Evolutionary conservation across 768 basidiomycete genomes (phyloP).

Genomic region (Naganishia randhawae): DNA sequence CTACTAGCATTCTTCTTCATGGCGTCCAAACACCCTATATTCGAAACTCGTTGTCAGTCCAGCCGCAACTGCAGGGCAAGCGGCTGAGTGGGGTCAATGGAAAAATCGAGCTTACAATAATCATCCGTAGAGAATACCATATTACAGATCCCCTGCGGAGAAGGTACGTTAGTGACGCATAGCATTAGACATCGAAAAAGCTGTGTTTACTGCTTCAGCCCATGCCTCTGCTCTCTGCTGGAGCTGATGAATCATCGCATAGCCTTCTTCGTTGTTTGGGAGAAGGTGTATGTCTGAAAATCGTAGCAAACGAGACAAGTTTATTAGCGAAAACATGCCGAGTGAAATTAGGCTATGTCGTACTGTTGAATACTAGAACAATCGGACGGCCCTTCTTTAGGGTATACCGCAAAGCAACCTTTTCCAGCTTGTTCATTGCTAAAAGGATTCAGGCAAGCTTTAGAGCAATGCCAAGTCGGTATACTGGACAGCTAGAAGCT

Average conservation of each 20-base stretch:
- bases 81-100: background rate
- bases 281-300: slow-evolving; percentile 48
- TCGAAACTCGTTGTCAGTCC: slow-evolving; percentile 7
- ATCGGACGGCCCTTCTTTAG: slow-evolving; percentile 63
- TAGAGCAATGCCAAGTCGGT: background rate
- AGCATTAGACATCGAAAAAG: background rate
- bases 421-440: slow-evolving; percentile 74
- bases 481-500: background rate
- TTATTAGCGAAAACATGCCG: background rate
- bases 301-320: background rate
- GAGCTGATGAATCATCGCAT: slow-evolving; percentile 74
- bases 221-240: slow-evolving; percentile 83
- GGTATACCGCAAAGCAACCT: slow-evolving; percentile 70
- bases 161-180: background rate
- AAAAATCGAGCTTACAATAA: slow-evolving; percentile 56
- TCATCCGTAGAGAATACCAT: slow-evolving; percentile 77
- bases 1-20: slow-evolving; percentile 64
- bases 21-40: slow-evolving; percentile 39
- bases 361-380: slow-evolving; percentile 76
- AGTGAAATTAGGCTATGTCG: slow-evolving; percentile 59
- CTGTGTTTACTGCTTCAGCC: slow-evolving; percentile 59
- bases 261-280: slow-evolving; percentile 68
- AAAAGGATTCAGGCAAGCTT: background rate
- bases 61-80: background rate
- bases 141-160: slow-evolving; percentile 63